Percentiles rank a stretch among this genome's conserved stretches.
phyloP scores from a whole-genome alignment of 2,329 filamentous ascomycete genomes.

The Parastagonospora avenae region DNA sequence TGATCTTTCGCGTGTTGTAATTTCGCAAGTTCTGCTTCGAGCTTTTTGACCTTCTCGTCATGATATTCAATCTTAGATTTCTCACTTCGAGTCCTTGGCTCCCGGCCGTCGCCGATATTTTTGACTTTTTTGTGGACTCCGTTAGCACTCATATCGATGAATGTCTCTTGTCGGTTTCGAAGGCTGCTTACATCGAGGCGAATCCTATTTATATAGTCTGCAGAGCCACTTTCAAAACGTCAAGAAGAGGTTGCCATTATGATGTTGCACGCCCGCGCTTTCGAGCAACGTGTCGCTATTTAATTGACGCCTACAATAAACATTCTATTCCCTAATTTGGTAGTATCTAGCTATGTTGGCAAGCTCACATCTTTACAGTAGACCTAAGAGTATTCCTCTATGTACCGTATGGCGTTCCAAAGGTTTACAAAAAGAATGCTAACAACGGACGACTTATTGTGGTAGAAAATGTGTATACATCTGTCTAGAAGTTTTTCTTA shows the following conservation, averaged over 20 bases:
- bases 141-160: no score
- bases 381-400: no score
- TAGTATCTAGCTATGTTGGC: background rate
- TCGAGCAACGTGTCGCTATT: background rate
- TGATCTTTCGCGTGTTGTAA: background rate
- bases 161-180: no score
- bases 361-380: no score
- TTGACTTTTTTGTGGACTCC: no score
- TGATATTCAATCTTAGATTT: background rate
- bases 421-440: no score
- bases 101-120: background rate
- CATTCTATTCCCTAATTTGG: background rate
- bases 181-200: background rate
- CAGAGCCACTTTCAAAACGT: background rate
- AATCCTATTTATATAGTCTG: constrained; percentile 4
- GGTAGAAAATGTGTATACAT: background rate
- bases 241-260: background rate
- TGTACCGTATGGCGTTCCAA: no score
- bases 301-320: background rate
- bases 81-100: background rate
- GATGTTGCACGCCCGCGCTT: background rate
- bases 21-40: constrained; percentile 5
- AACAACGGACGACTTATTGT: no score
- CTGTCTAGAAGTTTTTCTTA: no score
- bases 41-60: constrained; percentile 2